Evolutionary conservation across 2,329 filamentous ascomycete species (phyloP), one percentile per base, ranked within the genome.

Genomic region (Fusarium longipes): DNA sequence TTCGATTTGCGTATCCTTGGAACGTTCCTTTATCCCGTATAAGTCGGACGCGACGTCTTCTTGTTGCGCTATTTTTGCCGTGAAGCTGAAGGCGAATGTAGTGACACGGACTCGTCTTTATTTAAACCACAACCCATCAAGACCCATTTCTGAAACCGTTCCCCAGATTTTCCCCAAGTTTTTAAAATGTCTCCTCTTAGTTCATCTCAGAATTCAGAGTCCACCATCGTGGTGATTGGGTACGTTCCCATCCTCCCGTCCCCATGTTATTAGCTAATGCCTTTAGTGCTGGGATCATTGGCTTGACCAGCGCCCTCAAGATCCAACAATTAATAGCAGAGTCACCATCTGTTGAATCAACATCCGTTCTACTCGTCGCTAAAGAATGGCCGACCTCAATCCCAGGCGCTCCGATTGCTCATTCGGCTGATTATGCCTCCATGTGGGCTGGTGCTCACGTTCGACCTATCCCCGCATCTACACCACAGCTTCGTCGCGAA

Each of bases 371-470:
- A 5, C 53, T 79, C 8, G 72, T 75, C 3, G 70, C 77, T 3
- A 71, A 73, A 30, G 77, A 79, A 71, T 79, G 77, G 77, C 77
- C 77, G 9, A 73, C 65, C 8, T 76, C 75, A 17, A 75, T 77
- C 2, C 75, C 77, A 1, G 76, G 77, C 0, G 72, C 73, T 0
- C 74, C 77, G 0, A 52, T 64, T 2, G 12, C 45, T 3, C 76
- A 77, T 52, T 79, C 77, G 0, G 64, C 70, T 22, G 72, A 87
- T 76, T 87, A 82, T 71, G 83, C 85, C 15, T 87, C 85, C 29
- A 84, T 85, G 50, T 87, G 84, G 85, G 85, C 81, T 33, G 85
- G 85, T 12, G 85, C 85, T 3, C 84, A 87, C 70, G 84, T 86
- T 65, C 80, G 84, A 38, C 84, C 81, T 69, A 82, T 86, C 32